Evolutionary conservation across 805 yeast species (phyloP), one percentile per base, ranked within the genome.

Genomic region (Candida argentea): DNA sequence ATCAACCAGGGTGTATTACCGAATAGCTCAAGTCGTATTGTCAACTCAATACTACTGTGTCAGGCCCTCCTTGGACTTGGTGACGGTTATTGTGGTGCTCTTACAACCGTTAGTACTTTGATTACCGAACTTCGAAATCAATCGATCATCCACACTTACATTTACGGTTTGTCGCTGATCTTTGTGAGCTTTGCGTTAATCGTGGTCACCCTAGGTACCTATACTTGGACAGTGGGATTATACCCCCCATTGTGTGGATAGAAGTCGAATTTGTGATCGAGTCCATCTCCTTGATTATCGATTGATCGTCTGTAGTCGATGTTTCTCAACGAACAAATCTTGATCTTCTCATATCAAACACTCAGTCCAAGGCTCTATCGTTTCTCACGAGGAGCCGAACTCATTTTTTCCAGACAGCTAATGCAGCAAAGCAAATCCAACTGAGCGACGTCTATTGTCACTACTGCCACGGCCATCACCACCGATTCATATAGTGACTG

Each of bases 81-180:
- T 12, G 70, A 71, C 39, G 93, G 94, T 0, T 74, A 70, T 33
- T 75, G 84, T 44, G 93, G 87, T 1, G 65, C 71, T 3, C 50
- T 79, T 28, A 73, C 84, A 22, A 82, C 95, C 0, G 70, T 83
- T 22, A 76, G 89, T 31, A 80, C 95, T 1, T 80, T 85, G 39
- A 65, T 81, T 6, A 73, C 68, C 23, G 96, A 86, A 48, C 49
- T 83, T 21, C 61, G 41, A 36, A 47, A 45, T 2, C 26, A 52
- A 22, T 32, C 46, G 31, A 29, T 60, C 4, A 21, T 44, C 10
- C 35, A 55, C 33, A 52, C 72, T 4, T 67, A 73, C 30, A 33
- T 49, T 5, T 86, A 86, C 46, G 78, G 69, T 5, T 15, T 52
- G 1, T 31, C 45, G 0, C 65, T 82, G 10, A 42, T 83, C 2